Evolutionary conservation across 1,284 basidiomycete species (phyloP).

Genomic region (Volvariella surrecta): DNA sequence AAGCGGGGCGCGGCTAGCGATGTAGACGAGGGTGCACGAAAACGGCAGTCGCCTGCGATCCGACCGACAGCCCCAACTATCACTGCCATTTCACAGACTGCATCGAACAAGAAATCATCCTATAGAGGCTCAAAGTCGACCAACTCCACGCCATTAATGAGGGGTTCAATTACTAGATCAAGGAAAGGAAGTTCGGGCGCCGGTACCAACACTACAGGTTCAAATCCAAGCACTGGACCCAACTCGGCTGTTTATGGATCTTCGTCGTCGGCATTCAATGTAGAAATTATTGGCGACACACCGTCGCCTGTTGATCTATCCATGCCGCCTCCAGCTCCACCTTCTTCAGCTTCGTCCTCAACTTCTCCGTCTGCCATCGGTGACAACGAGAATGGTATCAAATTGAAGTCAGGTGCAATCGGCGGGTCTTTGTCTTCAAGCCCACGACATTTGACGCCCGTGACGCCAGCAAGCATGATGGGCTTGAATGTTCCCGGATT

Average conservation of each 20-base stretch:
- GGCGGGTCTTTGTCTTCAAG: constrained; percentile 13
- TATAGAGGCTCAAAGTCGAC: constrained; percentile 41
- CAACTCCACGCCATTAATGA: constrained; percentile 54
- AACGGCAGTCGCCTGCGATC: constrained; percentile 38
- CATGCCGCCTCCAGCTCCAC: constrained; percentile 80
- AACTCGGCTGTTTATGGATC: too few relatives aligned
- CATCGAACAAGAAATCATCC: constrained; percentile 24
- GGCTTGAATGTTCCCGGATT: constrained; percentile 55
- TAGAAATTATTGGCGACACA: constrained; percentile 41
- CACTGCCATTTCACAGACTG: constrained; percentile 6
- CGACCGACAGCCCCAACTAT: constrained; percentile 25
- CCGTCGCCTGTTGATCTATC: constrained; percentile 79
- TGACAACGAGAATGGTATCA: too few relatives aligned
- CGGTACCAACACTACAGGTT: too few relatives aligned
- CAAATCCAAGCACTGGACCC: too few relatives aligned
- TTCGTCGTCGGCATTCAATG: constrained; percentile 9
- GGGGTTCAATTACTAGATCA: constrained; percentile 22
- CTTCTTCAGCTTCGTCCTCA: constrained; percentile 20
- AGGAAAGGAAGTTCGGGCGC: constrained; percentile 17
- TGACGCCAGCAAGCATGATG: constrained; percentile 84
- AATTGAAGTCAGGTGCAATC: constrained; percentile 9
- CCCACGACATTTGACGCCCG: constrained; percentile 50
- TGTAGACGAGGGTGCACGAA: constrained; percentile 21
- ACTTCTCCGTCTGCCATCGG: constrained; percentile 5
- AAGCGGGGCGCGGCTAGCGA: constrained; percentile 35